Percentiles rank a stretch among this genome's conserved stretches.
These are phyloP conservation scores for Ogataea glucozyma DNA, from an alignment of 805 yeast genomes.

Conservation along the genomic window DNA sequence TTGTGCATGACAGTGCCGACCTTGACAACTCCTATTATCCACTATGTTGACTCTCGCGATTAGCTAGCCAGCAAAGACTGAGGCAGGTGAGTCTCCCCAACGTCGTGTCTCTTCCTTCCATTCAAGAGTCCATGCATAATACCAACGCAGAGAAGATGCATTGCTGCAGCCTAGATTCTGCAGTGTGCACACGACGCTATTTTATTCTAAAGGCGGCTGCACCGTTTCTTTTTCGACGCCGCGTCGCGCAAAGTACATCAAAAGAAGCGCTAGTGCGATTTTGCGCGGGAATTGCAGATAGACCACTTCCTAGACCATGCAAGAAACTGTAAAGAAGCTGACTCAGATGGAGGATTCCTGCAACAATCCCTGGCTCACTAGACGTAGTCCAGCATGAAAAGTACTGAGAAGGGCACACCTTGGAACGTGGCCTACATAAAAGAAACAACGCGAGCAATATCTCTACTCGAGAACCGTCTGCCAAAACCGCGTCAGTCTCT, in stretches of 20 bases:
- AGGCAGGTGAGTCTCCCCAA: background rate
- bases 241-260: background rate
- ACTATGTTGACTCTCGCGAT: background rate
- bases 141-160: conserved; percentile 4
- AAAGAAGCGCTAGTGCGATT: background rate
- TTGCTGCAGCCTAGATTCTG: conserved; percentile 4
- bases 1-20: conserved; percentile 1
- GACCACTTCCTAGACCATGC: too few relatives aligned
- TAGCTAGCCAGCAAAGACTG: background rate
- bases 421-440: too few relatives aligned
- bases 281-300: conserved; percentile 1
- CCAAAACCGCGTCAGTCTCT: background rate
- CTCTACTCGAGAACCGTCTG: background rate
- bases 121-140: conserved; percentile 6
- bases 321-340: conserved; percentile 1
- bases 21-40: background rate
- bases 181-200: conserved; percentile 3
- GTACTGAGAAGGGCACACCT: background rate
- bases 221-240: background rate
- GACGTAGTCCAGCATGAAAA: background rate
- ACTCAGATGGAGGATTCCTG: background rate
- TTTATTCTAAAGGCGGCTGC: background rate
- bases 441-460: conserved; percentile 4
- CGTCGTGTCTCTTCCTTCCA: background rate
- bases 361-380: background rate